Evolutionary conservation across 192 early-diverging fungal genomes (phyloP), one percentile per base, ranked within the genome.

Genomic region (Oehlia diaphana): DNA sequence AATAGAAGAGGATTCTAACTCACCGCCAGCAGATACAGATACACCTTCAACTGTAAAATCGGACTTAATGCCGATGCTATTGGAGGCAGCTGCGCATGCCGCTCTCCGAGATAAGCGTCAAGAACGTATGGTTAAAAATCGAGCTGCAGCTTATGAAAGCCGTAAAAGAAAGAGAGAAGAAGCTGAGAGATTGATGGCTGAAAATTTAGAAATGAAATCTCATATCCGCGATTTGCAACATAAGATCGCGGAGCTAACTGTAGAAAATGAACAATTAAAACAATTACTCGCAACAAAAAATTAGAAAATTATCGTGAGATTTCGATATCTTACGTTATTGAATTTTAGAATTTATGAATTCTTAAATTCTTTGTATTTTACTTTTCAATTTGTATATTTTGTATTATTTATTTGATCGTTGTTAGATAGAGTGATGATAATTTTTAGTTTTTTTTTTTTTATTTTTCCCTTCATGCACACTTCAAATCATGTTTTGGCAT

Each of bases 261-360:
- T 31, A 10, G 76, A 77, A 23, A 65, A 53, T 21, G 67, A 69
- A 69, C 35, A 10, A 37, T 37, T 37, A 13, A 69, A 69, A 69
- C 67, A 37, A 69, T 39, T 69, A 69, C 35, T 69, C 26, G n/a
- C 42, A 7, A 49, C 28, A 19, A 61, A 63, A 82, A 89, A 90
- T 21, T 89, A 91, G 74, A 88, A 21, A 90, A 82, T 63, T 58
- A 21, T 4, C 44, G 44, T 13, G 44, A 47, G 44, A 47, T 12
- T 47, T 47, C 10, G 44, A 47, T 47, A 12, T 47, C 44, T 47
- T 47, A 47, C 44, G 2, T 47, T 47, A 47, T 47, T 1, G 44
- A 47, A 47, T 47, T 44, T 12, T 47, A 47, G 44, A 47, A 47
- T 47, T 47, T 47, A 47, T 47, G 44, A 12, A 47, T 47, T 47